Conservation (phyloP, 139 green algal genomes). For the Chlorella sorokiniana region DNA sequence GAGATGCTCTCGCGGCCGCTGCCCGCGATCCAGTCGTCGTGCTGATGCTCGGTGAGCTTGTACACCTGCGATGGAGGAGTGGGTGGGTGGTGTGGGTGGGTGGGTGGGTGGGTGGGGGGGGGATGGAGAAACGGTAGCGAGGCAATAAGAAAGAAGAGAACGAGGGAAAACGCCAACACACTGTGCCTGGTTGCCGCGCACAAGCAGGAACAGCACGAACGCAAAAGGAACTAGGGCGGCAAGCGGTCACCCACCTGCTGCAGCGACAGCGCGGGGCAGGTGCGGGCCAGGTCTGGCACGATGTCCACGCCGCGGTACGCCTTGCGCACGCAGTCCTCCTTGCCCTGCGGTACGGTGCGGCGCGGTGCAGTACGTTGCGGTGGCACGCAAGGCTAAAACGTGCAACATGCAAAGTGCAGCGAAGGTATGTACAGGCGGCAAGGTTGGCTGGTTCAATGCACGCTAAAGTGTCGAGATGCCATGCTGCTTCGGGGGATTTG, state of each 20-base stretch:
- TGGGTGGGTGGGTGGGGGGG: neutral
- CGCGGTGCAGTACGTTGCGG: neutral
- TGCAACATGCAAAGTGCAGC: neutral
- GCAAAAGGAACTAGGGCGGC: neutral
- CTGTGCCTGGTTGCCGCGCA: neutral
- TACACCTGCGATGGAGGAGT: conserved; percentile 37
- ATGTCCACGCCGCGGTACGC: conserved; percentile 54
- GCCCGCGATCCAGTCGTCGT: conserved; percentile 68
- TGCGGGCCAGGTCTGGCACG: conserved; percentile 38
- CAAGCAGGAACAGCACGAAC: neutral
- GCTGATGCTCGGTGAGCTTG: conserved; percentile 63
- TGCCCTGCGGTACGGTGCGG: conserved; percentile 41
- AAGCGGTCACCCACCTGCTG: conserved; percentile 36
- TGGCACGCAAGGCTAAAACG: neutral
- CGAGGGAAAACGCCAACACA: neutral
- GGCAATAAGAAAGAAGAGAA: neutral
- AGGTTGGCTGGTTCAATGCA: neutral
- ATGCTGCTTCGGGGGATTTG: too few relatives aligned
- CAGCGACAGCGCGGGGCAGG: conserved; percentile 52
- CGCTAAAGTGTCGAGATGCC: neutral
- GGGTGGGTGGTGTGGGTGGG: neutral
- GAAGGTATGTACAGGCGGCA: too few relatives aligned
- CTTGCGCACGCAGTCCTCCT: conserved; percentile 61
- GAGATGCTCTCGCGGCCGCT: conserved; percentile 43
- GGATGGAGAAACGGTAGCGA: neutral